Evolutionary conservation across 805 yeast genomes (phyloP), one percentile per base, ranked within the genome.

Genomic region (Candida orba): DNA sequence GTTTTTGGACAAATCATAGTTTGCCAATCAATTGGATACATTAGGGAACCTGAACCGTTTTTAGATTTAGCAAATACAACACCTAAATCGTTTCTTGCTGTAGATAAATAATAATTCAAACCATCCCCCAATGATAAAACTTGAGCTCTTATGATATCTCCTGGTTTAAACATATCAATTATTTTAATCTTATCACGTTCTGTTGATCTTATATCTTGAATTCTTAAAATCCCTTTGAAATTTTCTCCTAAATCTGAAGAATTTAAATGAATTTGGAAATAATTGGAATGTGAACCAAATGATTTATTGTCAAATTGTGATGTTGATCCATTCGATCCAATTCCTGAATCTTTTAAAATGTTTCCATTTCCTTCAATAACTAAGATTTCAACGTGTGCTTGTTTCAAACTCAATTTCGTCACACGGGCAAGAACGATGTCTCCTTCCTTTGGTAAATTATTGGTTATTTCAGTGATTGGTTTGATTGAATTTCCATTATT

Each of bases 1-100:
- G 90, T 78, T 23, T 64, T 67, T 3, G 88, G 81, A 49, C 85
- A 79, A 29, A 83, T 73, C 98, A 95, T 93, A 12, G 88, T 84
- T 64, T 88, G 90, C 97, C 98, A 93, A 64, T 93, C 98, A 36
- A 88, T 65, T 2, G 99, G 95, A 53, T 81, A 83, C 87, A 93
- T 78, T 43, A 79, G 64, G 32, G 77, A 79, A 2, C 96, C 96
- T 4, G 79, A 79, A 15, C 81, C 82, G 49, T 73, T 76, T 25
- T 57, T 54, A 36, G 82, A 75, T 48, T 74, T 78, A 6, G 98
- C 97, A 62, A 90, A 85, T 1, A 93, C 81, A 4, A 93, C 99
- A 3, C 99, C 99, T 34, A 91, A 67, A 56, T 91, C 96, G 61
- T 91, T 88, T 49, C 82, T 71, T 3, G 96, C 95, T 0, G 99